Base-by-base conservation (phyloP, 2,329 filamentous ascomycete species). In the Fusarium sp. region DNA sequence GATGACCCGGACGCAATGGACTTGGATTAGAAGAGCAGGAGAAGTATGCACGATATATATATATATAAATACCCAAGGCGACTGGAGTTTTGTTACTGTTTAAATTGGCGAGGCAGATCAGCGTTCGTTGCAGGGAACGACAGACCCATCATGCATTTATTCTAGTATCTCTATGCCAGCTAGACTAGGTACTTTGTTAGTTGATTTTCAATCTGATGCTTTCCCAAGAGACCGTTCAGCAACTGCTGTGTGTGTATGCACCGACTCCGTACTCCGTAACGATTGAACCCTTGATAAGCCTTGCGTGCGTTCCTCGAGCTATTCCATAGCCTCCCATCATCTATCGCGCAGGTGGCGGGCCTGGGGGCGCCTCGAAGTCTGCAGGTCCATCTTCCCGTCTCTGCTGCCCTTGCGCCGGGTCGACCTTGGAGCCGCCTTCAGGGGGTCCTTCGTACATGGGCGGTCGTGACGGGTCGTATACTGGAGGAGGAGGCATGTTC, bases 1-100 rank as follows among this genome's bases (percentile, higher is more conserved):
- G 48, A 81, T 44, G 85, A 89, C 67, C 77, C 78, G 1, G 88
- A 91, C 72, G 87, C 83, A 12, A 91, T 91, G 89, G 88, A 91
- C 48, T 76, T 90, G 69, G 88, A 87, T 58, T 84, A 74, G 72
- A 34, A 39, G 24, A 35, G 19, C 36, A 28, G 13, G 22, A 48
- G 29, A 41, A 24, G 31, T 15, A 12, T 35, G 51, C 38, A 6
- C 28, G 43, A 46, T 31, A 54, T 41, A 42, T 52, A 56, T 13
- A 58, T 32, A 43, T 25, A 58, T 29, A 59, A 61, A 69, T 70
- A 70, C 68, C 69, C 65, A 62, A 45, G 65, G 64, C 59, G 64
- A 64, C 53, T 47, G 69, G 69, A 70, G 67, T 71, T 71, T 49
- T 42, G 51, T 51, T 44, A 43, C 34, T 34, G 34, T 36, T 47